phyloP scores from a whole-genome alignment of 441 rosid genomes.

The Populus hybrid region DNA sequence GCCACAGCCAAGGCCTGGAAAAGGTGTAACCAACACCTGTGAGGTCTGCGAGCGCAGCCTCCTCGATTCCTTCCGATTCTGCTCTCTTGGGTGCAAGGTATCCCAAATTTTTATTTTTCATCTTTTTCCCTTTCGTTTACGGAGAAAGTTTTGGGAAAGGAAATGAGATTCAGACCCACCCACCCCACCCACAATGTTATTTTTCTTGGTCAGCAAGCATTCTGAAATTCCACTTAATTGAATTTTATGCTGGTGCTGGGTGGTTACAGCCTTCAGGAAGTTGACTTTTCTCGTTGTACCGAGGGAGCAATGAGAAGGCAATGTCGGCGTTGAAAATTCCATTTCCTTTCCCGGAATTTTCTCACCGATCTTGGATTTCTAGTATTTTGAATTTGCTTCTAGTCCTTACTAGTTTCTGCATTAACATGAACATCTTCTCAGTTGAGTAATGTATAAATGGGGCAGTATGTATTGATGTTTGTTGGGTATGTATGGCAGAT shows the following conservation, averaged over 20 bases:
- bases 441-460: background rate
- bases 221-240: background rate
- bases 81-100: slow-evolving; percentile 99
- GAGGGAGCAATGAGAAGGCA: background rate
- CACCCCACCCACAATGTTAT: background rate
- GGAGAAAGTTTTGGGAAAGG: slow-evolving; percentile 20
- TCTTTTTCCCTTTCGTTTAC: background rate
- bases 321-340: background rate
- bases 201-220: slow-evolving; percentile 14
- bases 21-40: slow-evolving; percentile 92
- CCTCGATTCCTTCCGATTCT: slow-evolving; percentile 84
- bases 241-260: background rate
- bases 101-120: background rate
- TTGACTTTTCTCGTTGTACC: slow-evolving; percentile 10
- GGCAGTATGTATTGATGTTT: background rate
- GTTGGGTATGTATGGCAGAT: slow-evolving; percentile 35
- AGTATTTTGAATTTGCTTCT: background rate
- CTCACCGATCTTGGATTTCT: background rate
- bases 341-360: background rate
- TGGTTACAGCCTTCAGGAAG: slow-evolving; percentile 1
- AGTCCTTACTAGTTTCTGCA: background rate
- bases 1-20: slow-evolving; percentile 21
- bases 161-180: background rate
- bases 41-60: slow-evolving; percentile 97
- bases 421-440: background rate